Evolutionary conservation across 352 stramenopile genomes (phyloP), one percentile per base, ranked within the genome.

Genomic region (Hyaloperonospora arabidopsidis): DNA sequence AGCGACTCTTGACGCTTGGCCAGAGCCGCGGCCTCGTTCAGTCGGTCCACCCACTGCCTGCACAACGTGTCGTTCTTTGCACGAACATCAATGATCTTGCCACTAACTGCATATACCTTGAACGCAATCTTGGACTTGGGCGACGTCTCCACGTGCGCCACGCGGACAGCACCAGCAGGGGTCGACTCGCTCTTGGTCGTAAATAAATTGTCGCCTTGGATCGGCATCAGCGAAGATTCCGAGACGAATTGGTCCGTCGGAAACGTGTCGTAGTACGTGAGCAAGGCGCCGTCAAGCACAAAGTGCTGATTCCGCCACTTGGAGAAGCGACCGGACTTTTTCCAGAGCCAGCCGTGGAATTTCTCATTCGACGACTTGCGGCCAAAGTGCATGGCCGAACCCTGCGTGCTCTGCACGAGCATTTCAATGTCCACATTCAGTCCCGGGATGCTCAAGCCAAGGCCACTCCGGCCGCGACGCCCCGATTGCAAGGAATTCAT

Each of bases 301-400:
- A 92, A 92, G 47, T 89, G 80, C 74, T 92, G 78, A 61, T 88
- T 88, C 38, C 74, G 79, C 82, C 82, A 92, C 57, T 88, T 87
- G 23, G 71, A 73, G 54, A 92, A 92, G 15, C 78, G 75, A 7
- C 82, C 79, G 2, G 69, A 86, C 52, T 89, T 88, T 61, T 84
- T 89, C 79, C 79, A 92, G 5, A 92, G 72, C 82, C 79, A 89
- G 6, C 82, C 82, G 53, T 89, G 79, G 45, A 89, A 89, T 51
- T 88, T 87, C 51, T 92, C 79, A 49, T 59, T 67, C 40, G 62
- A 56, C 38, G 63, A 72, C 56, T 85, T 82, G 45, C 78, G 76
- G 10, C 74, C 75, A 54, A 79, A 86, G 41, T 79, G 67, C 68
- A 86, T 87, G 38, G 79, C 76, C 10, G 74, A 82, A 15, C 74